Percentiles rank a stretch among this genome's conserved stretches.
Conservation (phyloP, 768 basidiomycete species). For the Gymnopilus junonius region DNA sequence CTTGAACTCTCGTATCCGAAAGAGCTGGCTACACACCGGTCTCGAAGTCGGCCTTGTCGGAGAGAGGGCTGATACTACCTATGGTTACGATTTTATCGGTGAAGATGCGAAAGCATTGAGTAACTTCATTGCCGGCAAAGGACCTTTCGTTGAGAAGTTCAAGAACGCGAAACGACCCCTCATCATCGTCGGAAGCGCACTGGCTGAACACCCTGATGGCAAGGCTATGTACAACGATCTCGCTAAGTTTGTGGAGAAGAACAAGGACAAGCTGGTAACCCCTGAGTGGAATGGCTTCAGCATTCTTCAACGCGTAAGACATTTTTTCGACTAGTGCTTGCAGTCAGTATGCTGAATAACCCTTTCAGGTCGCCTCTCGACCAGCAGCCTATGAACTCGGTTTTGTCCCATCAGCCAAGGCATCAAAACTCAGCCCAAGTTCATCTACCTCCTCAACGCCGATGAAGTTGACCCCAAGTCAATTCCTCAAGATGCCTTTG, state of each 20-base stretch:
- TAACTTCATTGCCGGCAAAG: slow-evolving; percentile 79
- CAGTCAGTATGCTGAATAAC: background rate
- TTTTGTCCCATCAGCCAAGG: slow-evolving; percentile 84
- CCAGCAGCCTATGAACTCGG: slow-evolving; percentile 95
- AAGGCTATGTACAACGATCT: slow-evolving; percentile 77
- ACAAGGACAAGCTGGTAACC: slow-evolving; percentile 76
- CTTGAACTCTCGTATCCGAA: slow-evolving; percentile 95
- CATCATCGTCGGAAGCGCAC: slow-evolving; percentile 89
- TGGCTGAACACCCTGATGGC: slow-evolving; percentile 86
- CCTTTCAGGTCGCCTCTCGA: slow-evolving; percentile 79
- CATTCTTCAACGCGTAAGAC: slow-evolving; percentile 84
- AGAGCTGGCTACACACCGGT: slow-evolving; percentile 88
- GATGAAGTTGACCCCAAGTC: slow-evolving; percentile 90
- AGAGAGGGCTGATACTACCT: slow-evolving; percentile 88
- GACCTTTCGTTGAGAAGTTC: slow-evolving; percentile 84
- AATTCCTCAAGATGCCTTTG: slow-evolving; percentile 91
- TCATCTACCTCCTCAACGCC: slow-evolving; percentile 95
- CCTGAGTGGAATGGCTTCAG: slow-evolving; percentile 97
- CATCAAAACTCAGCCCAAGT: slow-evolving; percentile 83
- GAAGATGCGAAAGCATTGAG: slow-evolving; percentile 72
- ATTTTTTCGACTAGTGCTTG: slow-evolving; percentile 5
- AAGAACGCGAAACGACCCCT: slow-evolving; percentile 88
- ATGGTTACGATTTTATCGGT: slow-evolving; percentile 93
- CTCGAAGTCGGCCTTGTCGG: slow-evolving; percentile 91
- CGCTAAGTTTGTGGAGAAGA: slow-evolving; percentile 77